Evolutionary conservation across 768 basidiomycete species (phyloP).

Genomic region (Tylopilus sp.): DNA sequence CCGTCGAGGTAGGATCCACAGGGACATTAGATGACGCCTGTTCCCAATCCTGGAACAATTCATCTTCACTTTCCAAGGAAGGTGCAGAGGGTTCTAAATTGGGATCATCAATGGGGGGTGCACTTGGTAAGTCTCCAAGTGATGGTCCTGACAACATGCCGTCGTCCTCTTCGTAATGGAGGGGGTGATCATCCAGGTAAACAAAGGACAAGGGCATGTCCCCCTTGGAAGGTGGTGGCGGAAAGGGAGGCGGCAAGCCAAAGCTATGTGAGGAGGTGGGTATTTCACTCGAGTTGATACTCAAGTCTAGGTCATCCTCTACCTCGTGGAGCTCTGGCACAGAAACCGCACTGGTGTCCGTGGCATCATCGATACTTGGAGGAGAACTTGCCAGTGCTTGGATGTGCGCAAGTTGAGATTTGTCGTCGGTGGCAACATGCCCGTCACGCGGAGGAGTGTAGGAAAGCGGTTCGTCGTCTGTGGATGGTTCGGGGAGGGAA

Average conservation of each 20-base stretch:
- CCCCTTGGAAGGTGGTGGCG: constrained; percentile 38
- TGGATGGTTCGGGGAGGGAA: constrained; percentile 1
- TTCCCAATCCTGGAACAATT: constrained; percentile 23
- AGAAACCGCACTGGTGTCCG: constrained; percentile 32
- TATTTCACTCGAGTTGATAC: constrained; percentile 3
- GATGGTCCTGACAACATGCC: constrained; percentile 43
- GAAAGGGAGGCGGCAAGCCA: constrained; percentile 22
- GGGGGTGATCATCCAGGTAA: constrained; percentile 34
- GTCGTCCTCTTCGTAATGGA: constrained; percentile 32
- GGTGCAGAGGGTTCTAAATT: constrained; percentile 49
- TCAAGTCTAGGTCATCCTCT: constrained; percentile 34
- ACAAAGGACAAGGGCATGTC: constrained; percentile 38
- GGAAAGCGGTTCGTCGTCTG: constrained; percentile 20
- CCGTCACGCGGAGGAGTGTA: constrained; percentile 38
- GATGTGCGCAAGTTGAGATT: constrained; percentile 51
- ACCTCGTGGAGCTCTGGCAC: constrained; percentile 57
- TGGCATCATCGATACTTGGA: constrained; percentile 24
- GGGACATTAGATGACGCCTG: constrained; percentile 2
- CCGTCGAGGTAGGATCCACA: neutral
- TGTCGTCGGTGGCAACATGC: constrained; percentile 69
- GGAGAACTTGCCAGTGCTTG: constrained; percentile 52
- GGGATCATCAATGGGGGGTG: constrained; percentile 30
- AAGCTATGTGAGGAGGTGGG: constrained; percentile 8
- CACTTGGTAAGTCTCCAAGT: constrained; percentile 37
- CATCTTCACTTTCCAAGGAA: constrained; percentile 22